Evolutionary conservation across 306 rosid genomes (phyloP).

Genomic region (Cicer bijugum): DNA sequence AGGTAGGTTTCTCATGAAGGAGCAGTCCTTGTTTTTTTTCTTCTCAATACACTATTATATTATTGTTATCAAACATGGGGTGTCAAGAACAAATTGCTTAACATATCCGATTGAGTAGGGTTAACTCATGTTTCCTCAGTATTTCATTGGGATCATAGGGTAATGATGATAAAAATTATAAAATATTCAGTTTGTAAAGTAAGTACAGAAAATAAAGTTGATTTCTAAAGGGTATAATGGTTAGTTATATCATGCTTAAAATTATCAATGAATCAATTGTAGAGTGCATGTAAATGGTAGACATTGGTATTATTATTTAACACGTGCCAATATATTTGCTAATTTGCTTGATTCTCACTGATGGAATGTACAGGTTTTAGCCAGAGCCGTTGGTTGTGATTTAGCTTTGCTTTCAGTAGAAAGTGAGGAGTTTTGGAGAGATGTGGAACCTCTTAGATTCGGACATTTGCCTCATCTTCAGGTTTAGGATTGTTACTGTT

Average conservation of each 20-base stretch:
- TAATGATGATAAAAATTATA: not conserved
- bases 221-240: conserved; percentile 3
- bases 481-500: conserved; percentile 54
- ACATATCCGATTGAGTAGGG: conserved; percentile 24
- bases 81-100: conserved; percentile 36
- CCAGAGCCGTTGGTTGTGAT: conserved; percentile 93
- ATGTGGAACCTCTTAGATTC: conserved; percentile 77
- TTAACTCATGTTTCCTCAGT: conserved; percentile 18
- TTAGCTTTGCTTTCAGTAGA: conserved; percentile 97
- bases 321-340: conserved; percentile 32
- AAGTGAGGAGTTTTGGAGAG: conserved; percentile 89
- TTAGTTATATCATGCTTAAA: not conserved
- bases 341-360: conserved; percentile 50
- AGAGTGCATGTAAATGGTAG: conserved; percentile 29
- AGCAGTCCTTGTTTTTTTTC: conserved; percentile 27
- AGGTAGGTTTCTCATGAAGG: conserved; percentile 62
- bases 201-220: conserved; percentile 1
- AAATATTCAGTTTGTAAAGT: conserved; percentile 26
- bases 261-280: conserved; percentile 3
- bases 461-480: conserved; percentile 96
- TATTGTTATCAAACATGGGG: conserved; percentile 32
- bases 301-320: conserved; percentile 26
- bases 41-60: conserved; percentile 20
- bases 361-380: conserved; percentile 79
- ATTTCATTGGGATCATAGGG: not conserved